phyloP scores from a whole-genome alignment of 148 eudicot species.

The Oxyria digyna region DNA sequence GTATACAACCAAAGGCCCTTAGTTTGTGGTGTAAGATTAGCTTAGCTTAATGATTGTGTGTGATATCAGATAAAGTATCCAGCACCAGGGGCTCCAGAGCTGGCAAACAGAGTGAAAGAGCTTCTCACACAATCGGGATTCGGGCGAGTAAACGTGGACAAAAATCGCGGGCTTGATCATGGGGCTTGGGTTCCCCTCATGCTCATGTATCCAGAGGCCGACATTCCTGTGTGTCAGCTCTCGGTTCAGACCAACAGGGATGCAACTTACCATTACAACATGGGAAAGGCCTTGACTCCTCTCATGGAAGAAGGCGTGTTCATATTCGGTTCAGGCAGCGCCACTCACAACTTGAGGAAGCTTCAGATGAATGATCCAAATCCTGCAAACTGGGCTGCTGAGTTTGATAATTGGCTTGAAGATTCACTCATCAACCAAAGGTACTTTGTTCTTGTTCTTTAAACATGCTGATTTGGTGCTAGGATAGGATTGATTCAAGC shows the following conservation, averaged over 20 bases:
- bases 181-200: conserved; percentile 90
- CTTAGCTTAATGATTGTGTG: too few species aligned
- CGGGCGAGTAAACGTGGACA: conserved; percentile 35
- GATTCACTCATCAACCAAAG: conserved; percentile 18
- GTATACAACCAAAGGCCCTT: too few species aligned
- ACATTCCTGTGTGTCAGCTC: conserved; percentile 85
- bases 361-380: conserved; percentile 15
- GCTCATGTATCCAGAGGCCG: conserved; percentile 88
- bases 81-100: conserved; percentile 73
- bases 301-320: conserved; percentile 75
- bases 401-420: conserved; percentile 73
- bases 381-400: conserved; percentile 50
- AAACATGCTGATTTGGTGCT: too few species aligned
- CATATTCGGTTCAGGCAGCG: conserved; percentile 71
- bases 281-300: conserved; percentile 66
- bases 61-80: conserved; percentile 63
- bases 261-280: conserved; percentile 34
- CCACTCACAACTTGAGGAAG: conserved; percentile 56
- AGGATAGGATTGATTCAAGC: too few species aligned
- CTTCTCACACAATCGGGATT: conserved; percentile 43
- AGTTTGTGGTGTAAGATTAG: too few species aligned
- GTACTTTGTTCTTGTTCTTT: too few species aligned
- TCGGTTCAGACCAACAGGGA: conserved; percentile 38
- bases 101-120: conserved; percentile 59
- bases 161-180: conserved; percentile 75